Base-by-base conservation (phyloP, 768 basidiomycete species). In the Lactifluus hygrophoroides region DNA sequence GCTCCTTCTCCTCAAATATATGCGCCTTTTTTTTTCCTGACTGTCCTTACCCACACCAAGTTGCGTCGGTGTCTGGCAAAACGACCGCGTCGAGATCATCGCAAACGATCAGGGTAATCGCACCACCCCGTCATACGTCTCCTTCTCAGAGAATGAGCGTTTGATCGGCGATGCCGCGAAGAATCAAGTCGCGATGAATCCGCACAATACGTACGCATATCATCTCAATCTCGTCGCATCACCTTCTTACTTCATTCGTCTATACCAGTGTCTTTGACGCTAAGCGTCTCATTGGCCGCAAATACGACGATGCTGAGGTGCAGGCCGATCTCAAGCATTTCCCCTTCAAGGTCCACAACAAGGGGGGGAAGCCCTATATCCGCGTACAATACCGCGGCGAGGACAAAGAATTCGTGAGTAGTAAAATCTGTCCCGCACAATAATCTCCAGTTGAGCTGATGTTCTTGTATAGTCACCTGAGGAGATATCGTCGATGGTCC, bases 51-150 rank as follows among this genome's bases (percentile, higher is more conserved):
- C n/a, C n/a, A n/a, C n/a, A n/a, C n/a, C n/a, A n/a, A 94, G 90
- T n/a, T 97, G 94, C 74, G 95, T 97, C 68, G 95, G 90, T 81
- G 94, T 98, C 63, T 98, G 94, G 94, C 91, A 94, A 81, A 94
- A 96, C 69, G 95, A 98, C 79, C 90, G 94, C 71, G 94, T 96
- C 65, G 94, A 96, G 77, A 96, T 96, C 78, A 97, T 97, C 71
- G 89, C 89, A 75, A 92, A 92, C 69, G 89, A 92, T 74, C 90
- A 91, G 78, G 89, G 90, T 71, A 91, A 95, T 78, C 88, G 93
- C 57, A 95, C 94, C 9, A 95, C 93, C 7, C 93, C 94, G 16
- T 95, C 94, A 8, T 95, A 94, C 72, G 94, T 96, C 74, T 85
- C 94, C 51, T 95, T 95, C 80, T 89, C 90, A 64, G 90, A 91